Base-by-base conservation (phyloP, 2,329 filamentous ascomycete species). In the Bipolaris oryzae region DNA sequence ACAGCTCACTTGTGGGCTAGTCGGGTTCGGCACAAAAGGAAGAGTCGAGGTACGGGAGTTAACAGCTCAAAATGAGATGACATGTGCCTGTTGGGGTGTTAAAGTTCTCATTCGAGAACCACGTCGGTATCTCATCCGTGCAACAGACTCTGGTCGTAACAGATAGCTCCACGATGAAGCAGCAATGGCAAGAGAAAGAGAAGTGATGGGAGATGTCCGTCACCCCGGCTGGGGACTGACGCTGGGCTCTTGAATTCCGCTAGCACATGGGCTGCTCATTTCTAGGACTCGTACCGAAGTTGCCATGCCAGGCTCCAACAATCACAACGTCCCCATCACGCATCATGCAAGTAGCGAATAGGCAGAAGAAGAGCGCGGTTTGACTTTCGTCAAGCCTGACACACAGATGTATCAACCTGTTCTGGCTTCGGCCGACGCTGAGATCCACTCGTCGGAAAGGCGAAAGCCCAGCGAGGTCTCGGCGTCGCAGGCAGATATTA, bases 81-180 rank as follows among this genome's bases (percentile, higher is more conserved):
- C 88, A 86, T 91, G 91, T 89, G 91, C 89, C 86, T 73, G 81
- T 84, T 80, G 75, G 88, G 85, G 73, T 54, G 58, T 75, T 89
- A 89, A 91, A 89, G 89, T 80, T 85, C 85, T 89, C 85, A 83
- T 78, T 80, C 76, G 87, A 86, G 84, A 85, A 80, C 88, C 89
- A 90, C 89, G 88, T 92, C 89, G 85, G 87, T 83, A 77, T 76
- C 78, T 77, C 81, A 83, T 80, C 88, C 88, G 89, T 89, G 85
- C 85, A 86, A 86, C 83, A 84, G 83, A 85, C 85, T 87, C 80
- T 86, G 86, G 84, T 87, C 82, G 82, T 53, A 58, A 82, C 78
- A 80, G 82, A 84, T 83, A 84, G 82, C 82, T 82, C 74, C 74
- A 72, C 54, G 76, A 75, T 80, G 77, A 73, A 70, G 67, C 64